Base-by-base conservation (phyloP, 2,329 filamentous ascomycete genomes). In the Huntiella decipiens region DNA sequence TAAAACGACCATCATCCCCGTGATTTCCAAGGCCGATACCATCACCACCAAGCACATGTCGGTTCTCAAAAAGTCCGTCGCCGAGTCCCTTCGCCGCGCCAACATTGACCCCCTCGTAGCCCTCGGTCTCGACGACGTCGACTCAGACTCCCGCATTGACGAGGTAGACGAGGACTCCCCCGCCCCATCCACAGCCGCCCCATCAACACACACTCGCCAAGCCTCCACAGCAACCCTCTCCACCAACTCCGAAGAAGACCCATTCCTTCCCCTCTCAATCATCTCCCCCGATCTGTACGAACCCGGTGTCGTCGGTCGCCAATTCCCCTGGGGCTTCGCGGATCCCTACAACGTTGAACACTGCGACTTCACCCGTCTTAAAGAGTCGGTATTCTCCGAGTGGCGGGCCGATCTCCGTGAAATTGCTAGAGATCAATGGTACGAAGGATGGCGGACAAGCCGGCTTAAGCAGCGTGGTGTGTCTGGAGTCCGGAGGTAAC, bases 251-350 rank as follows among this genome's bases (percentile, higher is more conserved):
- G 70, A 68, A 39, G 73, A 76, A 53, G 59, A 65, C 8, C 83
- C 83, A 0, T 81, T 84, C 58, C 66, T 95, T 19, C 91, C 91
- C 1, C 76, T 96, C 57, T 94, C 86, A 36, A 83, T 95, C 58
- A 81, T 98, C 58, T 94, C 85, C 51, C 91, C 91, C 0, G 91
- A 98, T 60, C 73, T 83, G 37, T 93, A 96, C 62, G 83, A 92
- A 55, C 79, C 79, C 6, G 74, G 71, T 31, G 68, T 82, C 12
- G 65, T 93, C 50, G 91, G 91, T 39, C 82, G 91, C 50, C 79
- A 80, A 52, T 98, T 96, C 60, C 83, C 91, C 0, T 98, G 91
- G 91, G 91, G 91, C 5, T 92, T 95, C 54, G 91, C 91, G 4
- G 85, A 96, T 57, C 91, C 91, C 0, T 87, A 91, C 66, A 79